Conservation (phyloP, 192 early-diverging fungal genomes). For the Dissophora ornata region DNA sequence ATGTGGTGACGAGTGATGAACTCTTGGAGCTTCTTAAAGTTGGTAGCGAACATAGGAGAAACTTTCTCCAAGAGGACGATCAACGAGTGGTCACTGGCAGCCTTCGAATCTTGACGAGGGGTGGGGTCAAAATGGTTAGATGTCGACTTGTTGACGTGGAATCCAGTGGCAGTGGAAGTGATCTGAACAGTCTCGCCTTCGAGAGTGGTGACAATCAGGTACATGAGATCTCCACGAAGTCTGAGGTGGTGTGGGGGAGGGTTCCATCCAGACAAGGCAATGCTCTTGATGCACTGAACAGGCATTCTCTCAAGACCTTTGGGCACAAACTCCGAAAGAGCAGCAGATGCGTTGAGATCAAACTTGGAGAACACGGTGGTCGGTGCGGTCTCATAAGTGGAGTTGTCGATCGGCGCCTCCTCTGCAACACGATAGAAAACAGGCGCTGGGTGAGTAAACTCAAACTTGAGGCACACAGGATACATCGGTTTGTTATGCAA, state of each 20-base stretch:
- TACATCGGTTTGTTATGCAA: no score
- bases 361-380: conserved; percentile 62
- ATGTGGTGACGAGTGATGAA: conserved; percentile 75
- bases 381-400: conserved; percentile 54
- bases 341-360: conserved; percentile 56
- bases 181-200: conserved; percentile 87
- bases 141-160: conserved; percentile 88
- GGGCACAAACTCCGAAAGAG: conserved; percentile 68
- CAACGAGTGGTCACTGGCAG: conserved; percentile 69
- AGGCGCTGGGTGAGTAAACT: conserved; percentile 5
- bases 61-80: conserved; percentile 71
- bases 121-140: conserved; percentile 73
- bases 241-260: conserved; percentile 83
- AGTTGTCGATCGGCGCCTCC: conserved; percentile 37
- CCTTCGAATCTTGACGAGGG: conserved; percentile 57
- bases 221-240: conserved; percentile 89
- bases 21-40: conserved; percentile 74
- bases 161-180: conserved; percentile 86
- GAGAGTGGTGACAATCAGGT: conserved; percentile 87
- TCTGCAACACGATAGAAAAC: conserved; percentile 21
- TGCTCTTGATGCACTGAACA: conserved; percentile 75
- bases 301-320: conserved; percentile 60
- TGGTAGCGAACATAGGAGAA: conserved; percentile 76
- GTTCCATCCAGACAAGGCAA: conserved; percentile 93
- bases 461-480: background rate